These are phyloP conservation scores for Spergularia marina DNA, from an alignment of 148 eudicot species.

Conservation along the genomic window DNA sequence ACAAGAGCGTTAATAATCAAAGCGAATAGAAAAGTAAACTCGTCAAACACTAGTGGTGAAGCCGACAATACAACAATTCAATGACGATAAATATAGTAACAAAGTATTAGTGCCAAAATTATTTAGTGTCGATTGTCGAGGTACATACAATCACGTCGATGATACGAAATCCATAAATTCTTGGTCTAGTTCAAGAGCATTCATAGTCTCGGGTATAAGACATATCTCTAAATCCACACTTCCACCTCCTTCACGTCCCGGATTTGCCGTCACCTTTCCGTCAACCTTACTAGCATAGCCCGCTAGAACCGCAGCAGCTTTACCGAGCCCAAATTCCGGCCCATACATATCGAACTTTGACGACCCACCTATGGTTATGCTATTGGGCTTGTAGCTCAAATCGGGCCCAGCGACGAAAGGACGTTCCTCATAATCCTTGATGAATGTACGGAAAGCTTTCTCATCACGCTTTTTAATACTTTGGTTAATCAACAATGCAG, in stretches of 20 bases:
- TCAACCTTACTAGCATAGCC: conserved; percentile 68
- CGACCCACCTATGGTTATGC: conserved; percentile 63
- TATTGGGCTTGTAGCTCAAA: conserved; percentile 12
- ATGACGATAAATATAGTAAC: no score
- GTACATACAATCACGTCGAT: neutral
- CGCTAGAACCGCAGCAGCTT: conserved; percentile 49
- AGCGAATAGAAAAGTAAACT: no score
- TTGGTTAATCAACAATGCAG: conserved; percentile 31
- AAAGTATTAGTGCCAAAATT: no score
- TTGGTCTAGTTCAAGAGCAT: conserved; percentile 32
- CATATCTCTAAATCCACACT: conserved; percentile 74
- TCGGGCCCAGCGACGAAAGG: conserved; percentile 29
- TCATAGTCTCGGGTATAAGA: conserved; percentile 55
- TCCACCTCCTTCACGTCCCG: conserved; percentile 55
- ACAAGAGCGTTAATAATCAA: no score
- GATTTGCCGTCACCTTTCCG: conserved; percentile 77
- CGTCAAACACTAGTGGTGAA: no score
- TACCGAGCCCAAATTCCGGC: conserved; percentile 75
- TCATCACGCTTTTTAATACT: conserved; percentile 49
- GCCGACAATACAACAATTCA: no score
- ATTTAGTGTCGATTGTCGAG: no score
- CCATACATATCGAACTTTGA: conserved; percentile 73
- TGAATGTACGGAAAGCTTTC: neutral
- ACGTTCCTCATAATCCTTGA: neutral
- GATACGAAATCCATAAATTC: conserved; percentile 3